Percentiles rank a stretch among this genome's conserved stretches.
Evolutionary conservation across 768 basidiomycete species (phyloP).

Genomic region (Leccinum subgranulosum): DNA sequence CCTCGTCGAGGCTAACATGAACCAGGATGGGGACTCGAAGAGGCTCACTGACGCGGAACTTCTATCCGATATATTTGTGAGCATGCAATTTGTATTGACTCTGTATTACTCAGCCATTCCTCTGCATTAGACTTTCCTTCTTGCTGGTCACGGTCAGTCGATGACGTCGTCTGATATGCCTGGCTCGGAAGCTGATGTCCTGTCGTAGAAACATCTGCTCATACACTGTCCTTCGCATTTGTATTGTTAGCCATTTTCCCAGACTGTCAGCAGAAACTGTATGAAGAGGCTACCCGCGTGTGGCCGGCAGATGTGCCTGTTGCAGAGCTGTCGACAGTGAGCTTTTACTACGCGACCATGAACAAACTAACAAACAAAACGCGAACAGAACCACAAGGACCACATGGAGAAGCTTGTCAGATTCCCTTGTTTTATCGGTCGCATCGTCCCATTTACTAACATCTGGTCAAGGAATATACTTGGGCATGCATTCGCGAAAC

Average conservation of each 20-base stretch:
- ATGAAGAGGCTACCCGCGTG: constrained; percentile 36
- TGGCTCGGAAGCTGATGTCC: constrained; percentile 4
- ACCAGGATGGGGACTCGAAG: constrained; percentile 27
- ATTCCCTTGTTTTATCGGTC: background rate
- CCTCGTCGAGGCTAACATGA: constrained; percentile 47
- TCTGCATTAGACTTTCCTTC: constrained; percentile 37
- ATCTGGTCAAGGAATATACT: constrained; percentile 31
- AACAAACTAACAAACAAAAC: background rate
- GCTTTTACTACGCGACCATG: background rate
- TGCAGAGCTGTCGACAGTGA: constrained; percentile 25
- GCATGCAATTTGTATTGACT: constrained; percentile 7
- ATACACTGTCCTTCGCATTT: constrained; percentile 42
- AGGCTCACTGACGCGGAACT: constrained; percentile 44
- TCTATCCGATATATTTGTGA: constrained; percentile 47
- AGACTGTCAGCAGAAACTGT: constrained; percentile 44
- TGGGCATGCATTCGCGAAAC: constrained; percentile 44
- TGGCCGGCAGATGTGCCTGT: constrained; percentile 39
- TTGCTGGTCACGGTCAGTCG: constrained; percentile 47
- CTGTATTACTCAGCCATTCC: background rate
- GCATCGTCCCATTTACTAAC: constrained; percentile 17
- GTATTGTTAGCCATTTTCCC: constrained; percentile 48
- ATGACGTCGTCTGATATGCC: background rate
- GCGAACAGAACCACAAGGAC: constrained; percentile 37
- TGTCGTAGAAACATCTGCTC: constrained; percentile 44
- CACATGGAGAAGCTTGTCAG: constrained; percentile 34